phyloP scores from a whole-genome alignment of 768 basidiomycete species.

The Cyathus striatus region DNA sequence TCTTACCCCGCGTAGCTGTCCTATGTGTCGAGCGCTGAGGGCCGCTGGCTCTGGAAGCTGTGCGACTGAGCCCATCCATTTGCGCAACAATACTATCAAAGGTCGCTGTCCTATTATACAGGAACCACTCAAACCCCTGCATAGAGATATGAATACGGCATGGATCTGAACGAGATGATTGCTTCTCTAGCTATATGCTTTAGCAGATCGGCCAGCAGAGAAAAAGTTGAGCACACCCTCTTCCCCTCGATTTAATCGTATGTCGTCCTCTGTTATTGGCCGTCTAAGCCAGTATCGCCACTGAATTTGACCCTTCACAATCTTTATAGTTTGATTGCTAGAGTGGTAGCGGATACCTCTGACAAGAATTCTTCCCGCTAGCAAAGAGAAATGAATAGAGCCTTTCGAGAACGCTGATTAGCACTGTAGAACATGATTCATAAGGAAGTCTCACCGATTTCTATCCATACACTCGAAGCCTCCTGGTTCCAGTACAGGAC shows the following conservation, averaged over 20 bases:
- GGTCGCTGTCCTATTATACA: slow-evolving; percentile 87
- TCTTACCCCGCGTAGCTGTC: slow-evolving; percentile 1
- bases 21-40: not conserved
- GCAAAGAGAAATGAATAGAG: slow-evolving; percentile 85
- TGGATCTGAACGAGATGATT: slow-evolving; percentile 35
- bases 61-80: slow-evolving; percentile 43
- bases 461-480: slow-evolving; percentile 76
- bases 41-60: slow-evolving; percentile 24
- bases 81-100: slow-evolving; percentile 84
- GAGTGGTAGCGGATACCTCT: slow-evolving; percentile 89
- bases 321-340: slow-evolving; percentile 82
- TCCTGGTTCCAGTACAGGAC: slow-evolving; percentile 75
- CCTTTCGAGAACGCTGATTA: slow-evolving; percentile 37
- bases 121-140: slow-evolving; percentile 88
- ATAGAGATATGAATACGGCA: slow-evolving; percentile 80
- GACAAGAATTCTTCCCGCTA: slow-evolving; percentile 83
- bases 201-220: slow-evolving; percentile 2
- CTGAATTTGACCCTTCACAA: slow-evolving; percentile 80
- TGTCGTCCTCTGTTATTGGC: slow-evolving; percentile 71
- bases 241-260: slow-evolving; percentile 44
- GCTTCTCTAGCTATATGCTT: slow-evolving; percentile 23
- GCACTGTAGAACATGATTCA: not conserved
- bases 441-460: slow-evolving; percentile 52
- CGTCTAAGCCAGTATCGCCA: slow-evolving; percentile 94
- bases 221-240: slow-evolving; percentile 36